Conservation (phyloP, 2,329 filamentous ascomycete genomes). For the Hypoxylon sp. region DNA sequence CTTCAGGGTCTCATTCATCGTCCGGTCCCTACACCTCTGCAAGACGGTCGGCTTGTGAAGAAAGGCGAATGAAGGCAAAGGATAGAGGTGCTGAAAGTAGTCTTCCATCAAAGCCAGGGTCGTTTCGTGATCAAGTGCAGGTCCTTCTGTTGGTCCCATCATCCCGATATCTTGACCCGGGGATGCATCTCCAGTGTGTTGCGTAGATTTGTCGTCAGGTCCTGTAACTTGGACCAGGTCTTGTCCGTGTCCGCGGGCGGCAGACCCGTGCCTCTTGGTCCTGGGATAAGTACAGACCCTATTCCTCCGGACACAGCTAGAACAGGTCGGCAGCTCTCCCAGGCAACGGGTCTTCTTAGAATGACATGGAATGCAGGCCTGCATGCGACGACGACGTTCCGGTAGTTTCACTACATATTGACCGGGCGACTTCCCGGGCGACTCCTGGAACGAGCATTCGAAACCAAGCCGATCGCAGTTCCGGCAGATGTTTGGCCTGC, state of each 20-base stretch:
- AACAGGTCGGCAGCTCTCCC: conserved; percentile 52
- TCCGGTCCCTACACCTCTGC: conserved; percentile 51
- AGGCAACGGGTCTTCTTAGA: conserved; percentile 53
- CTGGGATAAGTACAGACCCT: conserved; percentile 50
- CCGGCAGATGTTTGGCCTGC: conserved; percentile 50
- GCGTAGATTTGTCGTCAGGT: conserved; percentile 9
- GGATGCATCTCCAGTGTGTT: conserved; percentile 7
- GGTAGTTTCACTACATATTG: conserved; percentile 50
- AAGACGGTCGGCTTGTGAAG: conserved; percentile 55
- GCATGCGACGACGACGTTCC: conserved; percentile 51
- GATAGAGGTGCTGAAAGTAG: conserved; percentile 54
- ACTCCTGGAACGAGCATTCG: conserved; percentile 55
- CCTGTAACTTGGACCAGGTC: neutral
- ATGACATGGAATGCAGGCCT: conserved; percentile 53
- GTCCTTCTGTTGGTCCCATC: conserved; percentile 25
- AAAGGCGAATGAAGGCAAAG: conserved; percentile 56
- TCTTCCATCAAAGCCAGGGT: conserved; percentile 48
- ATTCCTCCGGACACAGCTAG: conserved; percentile 50
- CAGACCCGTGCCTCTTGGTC: conserved; percentile 29
- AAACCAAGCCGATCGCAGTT: conserved; percentile 56
- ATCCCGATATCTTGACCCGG: conserved; percentile 26
- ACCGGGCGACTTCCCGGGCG: conserved; percentile 42
- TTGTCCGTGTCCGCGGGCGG: conserved; percentile 4
- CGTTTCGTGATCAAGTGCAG: conserved; percentile 37
- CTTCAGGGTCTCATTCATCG: conserved; percentile 53